Evolutionary conservation across 306 rosid species (phyloP), one percentile per base, ranked within the genome.

Genomic region (Sicyos edulis): DNA sequence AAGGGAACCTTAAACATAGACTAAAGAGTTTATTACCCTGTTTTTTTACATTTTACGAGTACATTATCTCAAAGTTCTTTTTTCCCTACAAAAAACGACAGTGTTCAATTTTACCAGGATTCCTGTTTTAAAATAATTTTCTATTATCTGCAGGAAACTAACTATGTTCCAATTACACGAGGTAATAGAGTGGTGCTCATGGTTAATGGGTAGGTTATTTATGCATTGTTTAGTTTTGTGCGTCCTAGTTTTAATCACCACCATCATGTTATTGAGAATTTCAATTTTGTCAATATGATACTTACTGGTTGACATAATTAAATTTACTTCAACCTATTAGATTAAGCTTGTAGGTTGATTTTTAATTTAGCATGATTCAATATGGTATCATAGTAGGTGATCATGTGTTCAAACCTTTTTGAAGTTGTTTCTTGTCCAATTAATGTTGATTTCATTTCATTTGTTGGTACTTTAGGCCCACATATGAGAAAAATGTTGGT

Each of bases 121-220:
- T 58, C 59, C 47, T 58, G 52, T 29, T 52, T 45, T 70, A 29
- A 52, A 70, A 51, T 53, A 53, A 51, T 70, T 32, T 53, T 29
- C 24, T 70, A 66, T 49, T 76, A 54, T 66, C 70, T 74, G 79
- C 89, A 89, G 99, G 97, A 88, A 86, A 87, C 85, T 29, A 91
- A 91, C 81, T 93, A 86, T 78, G 96, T 89, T 79, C 99, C 99
- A 10, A 91, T 93, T 73, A 82, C 96, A 54, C 85, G 88, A 29
- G 99, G 99, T 68, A 75, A 81, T 78, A 85, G 95, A 75, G 99
- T 93, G 80, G 95, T 93, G 60, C 96, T 93, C 70, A 67, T 93
- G 96, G 79, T 89, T 80, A 93, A 93, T 65, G 99, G 99, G 96
- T 93, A 79, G 16, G 95, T 82, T 45, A 47, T 45, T 13, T 68